phyloP scores from a whole-genome alignment of 179 eudicot species.

The Carnegiea gigantea region DNA sequence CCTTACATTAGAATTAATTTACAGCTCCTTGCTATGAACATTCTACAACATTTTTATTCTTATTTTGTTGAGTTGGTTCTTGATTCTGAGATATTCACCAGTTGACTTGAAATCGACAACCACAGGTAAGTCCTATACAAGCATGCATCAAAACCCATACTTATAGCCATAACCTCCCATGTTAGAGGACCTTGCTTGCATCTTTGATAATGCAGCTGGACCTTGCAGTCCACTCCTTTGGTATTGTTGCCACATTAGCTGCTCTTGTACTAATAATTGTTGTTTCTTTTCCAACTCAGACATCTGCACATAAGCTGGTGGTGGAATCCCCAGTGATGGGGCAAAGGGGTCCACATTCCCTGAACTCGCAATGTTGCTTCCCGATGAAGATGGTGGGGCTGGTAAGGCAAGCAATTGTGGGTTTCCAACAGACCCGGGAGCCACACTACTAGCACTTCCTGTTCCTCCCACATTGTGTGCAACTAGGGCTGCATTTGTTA shows the following conservation, averaged over 20 bases:
- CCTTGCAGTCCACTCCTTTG: conserved; percentile 68
- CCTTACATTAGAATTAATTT: conserved; percentile 1
- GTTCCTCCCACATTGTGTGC: conserved; percentile 41
- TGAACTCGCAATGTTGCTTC: background rate
- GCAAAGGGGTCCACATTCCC: conserved; percentile 59
- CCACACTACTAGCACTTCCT: conserved; percentile 89
- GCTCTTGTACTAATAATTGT: conserved; percentile 64
- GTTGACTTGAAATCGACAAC: background rate
- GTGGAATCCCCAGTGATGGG: conserved; percentile 61
- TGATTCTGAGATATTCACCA: background rate
- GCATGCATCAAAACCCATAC: background rate
- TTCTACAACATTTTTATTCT: background rate
- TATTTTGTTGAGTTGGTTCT: background rate
- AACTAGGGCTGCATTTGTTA: conserved; percentile 36
- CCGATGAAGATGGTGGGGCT: conserved; percentile 44
- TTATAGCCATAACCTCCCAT: conserved; percentile 31
- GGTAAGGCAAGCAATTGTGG: conserved; percentile 70
- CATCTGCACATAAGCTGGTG: conserved; percentile 88
- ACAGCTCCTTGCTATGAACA: conserved; percentile 7
- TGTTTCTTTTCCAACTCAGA: conserved; percentile 85
- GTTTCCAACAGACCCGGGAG: conserved; percentile 58
- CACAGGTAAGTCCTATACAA: background rate
- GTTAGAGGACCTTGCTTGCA: conserved; percentile 19
- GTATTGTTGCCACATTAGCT: conserved; percentile 82
- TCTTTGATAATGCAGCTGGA: conserved; percentile 31